Base-by-base conservation (phyloP, 768 basidiomycete species). In the Tremella fuciformis region DNA sequence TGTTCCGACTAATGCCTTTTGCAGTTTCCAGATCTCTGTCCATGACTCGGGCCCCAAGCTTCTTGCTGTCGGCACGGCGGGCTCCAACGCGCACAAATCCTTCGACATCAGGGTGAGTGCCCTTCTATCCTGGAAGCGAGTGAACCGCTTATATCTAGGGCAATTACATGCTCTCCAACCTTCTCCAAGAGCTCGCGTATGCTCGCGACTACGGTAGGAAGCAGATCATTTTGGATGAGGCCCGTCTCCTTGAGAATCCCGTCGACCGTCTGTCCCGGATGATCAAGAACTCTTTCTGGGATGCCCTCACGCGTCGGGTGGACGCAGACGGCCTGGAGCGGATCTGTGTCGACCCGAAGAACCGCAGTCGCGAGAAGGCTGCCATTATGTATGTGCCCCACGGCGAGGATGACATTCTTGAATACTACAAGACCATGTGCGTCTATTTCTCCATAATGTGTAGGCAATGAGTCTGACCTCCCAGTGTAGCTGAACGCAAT, bases 251-350 rank as follows among this genome's bases (percentile, higher is more conserved):
- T 0, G 94, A 99, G 79, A 98, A 98, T 74, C 94, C 94, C 0
- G 94, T 99, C 52, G 91, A 93, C 77, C 88, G 94, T 42, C 82
- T 99, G 44, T 92, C 89, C 21, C 86, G 94, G 61, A 97, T 98
- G 94, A 97, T 97, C 79, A 87, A 86, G 76, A 85, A 92, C 78
- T 93, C 91, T 2, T 99, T 99, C 81, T 99, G 94, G 94, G 89
- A 96, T 75, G 89, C 92, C 7, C 82, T 99, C 53, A 99, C 96
- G 1, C 85, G 94, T 53, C 86, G 93, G 41, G 98, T 98, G 67
- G 96, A 99, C 73, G 92, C 91, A 0, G 92, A 97, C 55, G 94
- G 94, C 2, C 83, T 99, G 24, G 94, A 98, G 77, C 90, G 93
- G 67, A 97, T 97, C 66, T 93, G 91, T 57, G 91, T 92, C 2